Percentiles rank a stretch among this genome's conserved stretches.
Conservation (phyloP, 2,329 filamentous ascomycete species). For the Colletotrichum tanaceti region DNA sequence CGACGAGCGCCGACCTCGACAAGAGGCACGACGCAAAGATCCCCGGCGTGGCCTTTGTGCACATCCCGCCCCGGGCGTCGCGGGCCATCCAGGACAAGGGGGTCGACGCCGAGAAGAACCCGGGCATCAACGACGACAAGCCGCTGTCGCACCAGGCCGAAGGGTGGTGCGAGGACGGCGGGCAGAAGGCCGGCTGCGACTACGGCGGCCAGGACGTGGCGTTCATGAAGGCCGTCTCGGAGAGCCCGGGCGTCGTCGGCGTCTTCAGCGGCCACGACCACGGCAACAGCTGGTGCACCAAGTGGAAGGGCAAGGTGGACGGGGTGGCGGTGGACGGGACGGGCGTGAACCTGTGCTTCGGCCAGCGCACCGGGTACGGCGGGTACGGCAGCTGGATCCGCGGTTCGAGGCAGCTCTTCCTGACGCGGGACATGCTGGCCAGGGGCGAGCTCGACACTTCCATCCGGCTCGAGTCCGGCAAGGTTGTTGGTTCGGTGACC, state of each 20-base stretch:
- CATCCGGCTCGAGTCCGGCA: conserved; percentile 69
- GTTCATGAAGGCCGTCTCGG: conserved; percentile 72
- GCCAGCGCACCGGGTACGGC: conserved; percentile 76
- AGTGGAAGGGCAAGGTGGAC: conserved; percentile 55
- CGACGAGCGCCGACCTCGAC: conserved; percentile 48
- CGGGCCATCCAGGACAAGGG: conserved; percentile 53
- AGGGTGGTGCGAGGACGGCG: conserved; percentile 58
- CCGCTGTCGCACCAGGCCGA: conserved; percentile 56
- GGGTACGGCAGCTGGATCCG: conserved; percentile 75
- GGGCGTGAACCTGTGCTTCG: conserved; percentile 66
- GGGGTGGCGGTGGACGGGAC: conserved; percentile 55
- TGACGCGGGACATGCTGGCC: conserved; percentile 57
- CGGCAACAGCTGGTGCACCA: conserved; percentile 68
- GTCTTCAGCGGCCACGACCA: conserved; percentile 77
- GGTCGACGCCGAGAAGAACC: conserved; percentile 53
- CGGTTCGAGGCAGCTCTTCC: conserved; percentile 66
- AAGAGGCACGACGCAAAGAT: conserved; percentile 50
- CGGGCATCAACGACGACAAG: conserved; percentile 58
- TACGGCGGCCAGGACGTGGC: conserved; percentile 65
- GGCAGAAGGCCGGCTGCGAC: conserved; percentile 51
- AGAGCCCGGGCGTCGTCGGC: conserved; percentile 65
- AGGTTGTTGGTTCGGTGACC: conserved; percentile 61
- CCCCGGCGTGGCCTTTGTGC: conserved; percentile 61
- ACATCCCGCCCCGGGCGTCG: conserved; percentile 60
- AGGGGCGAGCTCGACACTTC: conserved; percentile 65